Base-by-base conservation (phyloP, 1,284 basidiomycete species). In the Trichosporon faecale region DNA sequence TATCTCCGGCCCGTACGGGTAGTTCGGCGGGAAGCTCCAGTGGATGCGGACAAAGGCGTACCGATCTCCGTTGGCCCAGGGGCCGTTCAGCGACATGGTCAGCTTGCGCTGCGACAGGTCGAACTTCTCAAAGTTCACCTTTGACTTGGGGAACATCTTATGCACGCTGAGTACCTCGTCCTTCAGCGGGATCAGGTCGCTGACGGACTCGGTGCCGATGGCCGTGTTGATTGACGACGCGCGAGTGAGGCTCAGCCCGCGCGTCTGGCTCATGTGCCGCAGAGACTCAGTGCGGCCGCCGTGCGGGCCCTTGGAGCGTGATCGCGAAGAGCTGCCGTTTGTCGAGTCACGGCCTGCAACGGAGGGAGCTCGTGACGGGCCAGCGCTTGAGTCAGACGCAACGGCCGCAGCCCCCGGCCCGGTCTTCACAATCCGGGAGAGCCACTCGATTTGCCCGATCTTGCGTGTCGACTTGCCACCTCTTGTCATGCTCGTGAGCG, bases 51-150 rank as follows among this genome's bases (percentile, higher is more conserved):
- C 89, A 84, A 83, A 83, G 1, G 82, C 82, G 68, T 76, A 75
- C 12, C 80, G 75, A 88, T 90, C 16, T 85, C 81, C 88, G 69
- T 91, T 91, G 11, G 93, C 93, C 94, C 94, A 96, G 1, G 94
- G 94, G 0, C 93, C 93, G 76, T 94, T 90, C 64, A 97, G 85
- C 8, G 93, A 91, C 67, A 97, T 87, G 1, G 93, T 95, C 74
- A 93, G 93, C 18, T 89, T 91, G 31, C 93, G 88, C 77, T 89
- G 93, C 3, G 87, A 87, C 55, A 95, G 84, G 72, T 95, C 93
- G 68, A 91, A 89, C 91, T 94, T 94, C 79, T 95, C 94, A 52
- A 94, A 88, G 75, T 90, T 91, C 76, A 95, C 89, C 78, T 91
- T 93, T 16, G 89, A 85, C 66, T 79, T 76, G 2, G 88, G 85